A percentile compares a stretch with the other conserved stretches of the same genome.
Evolutionary conservation across 2,329 filamentous ascomycete genomes (phyloP).

Genomic region (Trichophyton schoenleinii): DNA sequence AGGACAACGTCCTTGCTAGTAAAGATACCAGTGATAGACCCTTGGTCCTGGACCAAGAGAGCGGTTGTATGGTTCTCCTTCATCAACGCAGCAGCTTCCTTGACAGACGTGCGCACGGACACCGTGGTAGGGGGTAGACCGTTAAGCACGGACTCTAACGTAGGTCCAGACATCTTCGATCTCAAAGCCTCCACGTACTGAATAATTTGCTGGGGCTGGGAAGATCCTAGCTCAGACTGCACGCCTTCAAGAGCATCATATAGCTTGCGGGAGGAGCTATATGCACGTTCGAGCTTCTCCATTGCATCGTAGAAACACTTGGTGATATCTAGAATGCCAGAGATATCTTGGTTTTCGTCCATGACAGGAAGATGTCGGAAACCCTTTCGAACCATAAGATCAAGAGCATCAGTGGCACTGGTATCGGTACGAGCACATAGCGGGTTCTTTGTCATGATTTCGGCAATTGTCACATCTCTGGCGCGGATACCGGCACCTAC

Average conservation of each 20-base stretch:
- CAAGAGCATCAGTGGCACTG: slow-evolving; percentile 90
- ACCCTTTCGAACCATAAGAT: slow-evolving; percentile 96
- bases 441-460: slow-evolving; percentile 99
- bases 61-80: slow-evolving; percentile 98
- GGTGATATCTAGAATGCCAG: slow-evolving; percentile 93
- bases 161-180: slow-evolving; percentile 94
- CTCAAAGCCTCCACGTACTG: slow-evolving; percentile 95
- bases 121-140: slow-evolving; percentile 88
- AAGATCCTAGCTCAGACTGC: slow-evolving; percentile 88
- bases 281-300: slow-evolving; percentile 97
- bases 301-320: slow-evolving; percentile 99
- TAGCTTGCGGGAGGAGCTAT: slow-evolving; percentile 92
- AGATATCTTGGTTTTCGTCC: slow-evolving; percentile 99
- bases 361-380: slow-evolving; percentile 97
- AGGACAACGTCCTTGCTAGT: slow-evolving; percentile 98
- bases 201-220: slow-evolving; percentile 95
- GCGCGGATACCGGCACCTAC: slow-evolving; percentile 85
- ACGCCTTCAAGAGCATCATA: slow-evolving; percentile 97
- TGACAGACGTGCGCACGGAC: slow-evolving; percentile 88
- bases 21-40: slow-evolving; percentile 96
- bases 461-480: slow-evolving; percentile 78
- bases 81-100: slow-evolving; percentile 90
- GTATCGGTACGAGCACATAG: slow-evolving; percentile 95
- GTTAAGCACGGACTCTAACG: slow-evolving; percentile 84
- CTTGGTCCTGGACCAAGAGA: slow-evolving; percentile 89